phyloP scores from a whole-genome alignment of 148 eudicot species.

The Chenopodium suecicum region DNA sequence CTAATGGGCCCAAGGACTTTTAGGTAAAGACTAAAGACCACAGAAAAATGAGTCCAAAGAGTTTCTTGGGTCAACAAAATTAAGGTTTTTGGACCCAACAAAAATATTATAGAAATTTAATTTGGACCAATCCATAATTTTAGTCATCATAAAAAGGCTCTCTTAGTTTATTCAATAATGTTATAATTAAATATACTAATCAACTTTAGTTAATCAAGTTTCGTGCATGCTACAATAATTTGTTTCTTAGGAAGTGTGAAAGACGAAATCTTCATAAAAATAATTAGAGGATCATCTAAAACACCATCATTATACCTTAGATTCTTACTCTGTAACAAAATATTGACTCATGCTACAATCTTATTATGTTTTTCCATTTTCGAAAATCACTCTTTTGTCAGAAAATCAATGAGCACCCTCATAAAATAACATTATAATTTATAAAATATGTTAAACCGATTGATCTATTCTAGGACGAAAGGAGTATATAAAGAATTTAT shows the following conservation, averaged over 20 bases:
- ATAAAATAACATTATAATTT: no score
- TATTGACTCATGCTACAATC: slow-evolving; percentile 1
- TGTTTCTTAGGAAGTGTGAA: not conserved
- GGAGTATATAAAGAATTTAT: not conserved
- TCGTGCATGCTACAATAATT: not conserved
- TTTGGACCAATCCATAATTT: not conserved
- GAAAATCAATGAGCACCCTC: not conserved
- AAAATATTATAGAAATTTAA: no score
- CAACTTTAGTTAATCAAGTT: not conserved
- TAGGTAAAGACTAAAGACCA: not conserved
- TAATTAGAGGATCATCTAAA: not conserved
- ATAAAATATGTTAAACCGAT: no score
- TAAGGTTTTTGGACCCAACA: not conserved
- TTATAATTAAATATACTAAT: not conserved
- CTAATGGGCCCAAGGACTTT: not conserved
- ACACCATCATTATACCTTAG: slow-evolving; percentile 9
- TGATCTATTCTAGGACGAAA: not conserved
- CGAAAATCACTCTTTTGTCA: not conserved
- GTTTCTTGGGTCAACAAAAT: slow-evolving; percentile 6
- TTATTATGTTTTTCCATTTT: not conserved
- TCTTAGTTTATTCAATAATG: not conserved
- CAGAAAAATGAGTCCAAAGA: not conserved
- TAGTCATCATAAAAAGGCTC: not conserved
- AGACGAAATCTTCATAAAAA: not conserved
- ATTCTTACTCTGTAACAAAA: not conserved